These are phyloP conservation scores for Pythium myriotylum DNA, from an alignment of 352 stramenopile genomes.

Conservation along the genomic window DNA sequence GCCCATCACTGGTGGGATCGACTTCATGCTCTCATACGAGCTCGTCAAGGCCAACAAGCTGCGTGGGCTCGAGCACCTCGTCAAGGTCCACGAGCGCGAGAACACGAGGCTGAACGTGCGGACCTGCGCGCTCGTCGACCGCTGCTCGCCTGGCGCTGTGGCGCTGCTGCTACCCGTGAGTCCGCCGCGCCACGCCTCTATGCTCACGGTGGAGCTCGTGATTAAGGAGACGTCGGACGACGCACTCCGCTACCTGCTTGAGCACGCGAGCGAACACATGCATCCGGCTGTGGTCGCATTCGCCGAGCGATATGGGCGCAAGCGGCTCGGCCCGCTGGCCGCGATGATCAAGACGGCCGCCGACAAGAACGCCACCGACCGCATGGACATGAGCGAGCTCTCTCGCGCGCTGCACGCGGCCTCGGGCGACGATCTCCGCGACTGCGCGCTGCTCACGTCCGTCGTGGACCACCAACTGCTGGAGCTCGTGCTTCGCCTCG, in stretches of 20 bases:
- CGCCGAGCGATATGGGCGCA: slow-evolving; percentile 1
- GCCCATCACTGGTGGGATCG: not conserved
- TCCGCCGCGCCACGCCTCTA: not conserved
- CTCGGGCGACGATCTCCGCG: slow-evolving; percentile 1
- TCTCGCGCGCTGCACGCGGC: not conserved
- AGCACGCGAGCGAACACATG: not conserved
- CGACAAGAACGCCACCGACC: not conserved
- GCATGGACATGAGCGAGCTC: not conserved
- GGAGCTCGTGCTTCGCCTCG: slow-evolving; percentile 3
- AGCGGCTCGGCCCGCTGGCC: slow-evolving; percentile 4
- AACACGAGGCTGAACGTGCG: not conserved
- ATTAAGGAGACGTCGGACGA: not conserved
- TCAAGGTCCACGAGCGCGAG: slow-evolving; percentile 4
- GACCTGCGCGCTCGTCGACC: not conserved
- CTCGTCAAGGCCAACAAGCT: slow-evolving; percentile 11
- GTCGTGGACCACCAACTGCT: not conserved
- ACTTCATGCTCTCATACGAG: not conserved
- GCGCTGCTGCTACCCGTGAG: slow-evolving; percentile 8
- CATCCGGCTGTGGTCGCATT: not conserved
- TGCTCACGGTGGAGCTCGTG: not conserved
- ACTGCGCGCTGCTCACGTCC: slow-evolving; percentile 6
- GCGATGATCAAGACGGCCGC: not conserved
- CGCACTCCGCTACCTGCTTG: slow-evolving; percentile 7
- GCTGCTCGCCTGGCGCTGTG: not conserved
- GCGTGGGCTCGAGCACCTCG: not conserved